A percentile compares a stretch with the other conserved stretches of the same genome.
These are phyloP conservation scores for Lagenaria siceraria DNA, from an alignment of 306 rosid genomes.

Conservation along the genomic window DNA sequence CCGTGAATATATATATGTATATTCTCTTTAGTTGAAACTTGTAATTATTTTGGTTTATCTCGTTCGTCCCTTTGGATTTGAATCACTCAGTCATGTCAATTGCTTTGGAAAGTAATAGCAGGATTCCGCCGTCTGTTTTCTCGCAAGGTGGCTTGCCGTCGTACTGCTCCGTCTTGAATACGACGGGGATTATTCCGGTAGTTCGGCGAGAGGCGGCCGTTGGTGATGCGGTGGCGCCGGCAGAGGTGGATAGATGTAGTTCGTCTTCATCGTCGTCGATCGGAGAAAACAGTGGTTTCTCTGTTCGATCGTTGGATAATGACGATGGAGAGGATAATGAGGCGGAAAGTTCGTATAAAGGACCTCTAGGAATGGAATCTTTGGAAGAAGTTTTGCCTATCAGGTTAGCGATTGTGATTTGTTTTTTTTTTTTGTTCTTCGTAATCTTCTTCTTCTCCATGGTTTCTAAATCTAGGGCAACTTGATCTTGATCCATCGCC, in stretches of 20 bases:
- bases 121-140: slow-evolving; percentile 15
- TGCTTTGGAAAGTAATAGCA: slow-evolving; percentile 12
- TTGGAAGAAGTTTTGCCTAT: slow-evolving; percentile 71
- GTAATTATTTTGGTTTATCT: not conserved
- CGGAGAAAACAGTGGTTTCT: slow-evolving; percentile 59
- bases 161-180: slow-evolving; percentile 22
- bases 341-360: slow-evolving; percentile 54
- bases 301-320: slow-evolving; percentile 25
- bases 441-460: not conserved
- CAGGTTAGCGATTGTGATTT: slow-evolving; percentile 24
- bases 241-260: slow-evolving; percentile 19
- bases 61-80: not conserved
- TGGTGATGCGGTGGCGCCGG: not conserved
- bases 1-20: too few relatives aligned
- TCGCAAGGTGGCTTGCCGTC: not conserved
- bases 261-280: slow-evolving; percentile 54
- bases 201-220: not conserved
- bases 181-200: slow-evolving; percentile 8
- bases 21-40: not conserved
- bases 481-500: not conserved
- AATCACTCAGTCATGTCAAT: slow-evolving; percentile 17
- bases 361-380: slow-evolving; percentile 51
- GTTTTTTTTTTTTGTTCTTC: not conserved
- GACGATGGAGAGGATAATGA: slow-evolving; percentile 42
- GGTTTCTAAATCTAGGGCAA: not conserved